Percentiles rank a stretch among this genome's conserved stretches.
These are phyloP conservation scores for Nemania sp. DNA, from an alignment of 2,329 filamentous ascomycete genomes.

Conservation along the genomic window DNA sequence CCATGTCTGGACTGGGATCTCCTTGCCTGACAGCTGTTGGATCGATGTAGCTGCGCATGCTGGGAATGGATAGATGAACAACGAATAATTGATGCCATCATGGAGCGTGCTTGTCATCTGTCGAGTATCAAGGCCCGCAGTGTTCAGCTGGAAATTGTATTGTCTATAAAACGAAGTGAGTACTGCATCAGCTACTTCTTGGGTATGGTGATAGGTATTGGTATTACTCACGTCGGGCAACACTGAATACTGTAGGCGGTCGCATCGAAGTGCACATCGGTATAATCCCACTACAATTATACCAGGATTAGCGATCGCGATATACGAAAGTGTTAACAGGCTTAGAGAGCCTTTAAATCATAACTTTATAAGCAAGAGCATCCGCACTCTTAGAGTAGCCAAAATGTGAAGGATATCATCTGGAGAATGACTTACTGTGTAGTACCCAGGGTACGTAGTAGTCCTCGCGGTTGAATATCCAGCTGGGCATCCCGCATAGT, in stretches of 20 bases:
- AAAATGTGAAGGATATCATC: background rate
- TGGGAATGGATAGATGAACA: slow-evolving; percentile 35
- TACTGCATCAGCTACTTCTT: background rate
- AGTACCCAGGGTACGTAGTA: slow-evolving; percentile 11
- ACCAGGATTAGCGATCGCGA: too few relatives aligned
- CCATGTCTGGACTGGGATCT: slow-evolving; percentile 34
- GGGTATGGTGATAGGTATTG: background rate
- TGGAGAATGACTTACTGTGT: background rate
- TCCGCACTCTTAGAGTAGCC: background rate
- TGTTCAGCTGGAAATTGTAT: slow-evolving; percentile 21
- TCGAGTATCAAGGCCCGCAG: background rate
- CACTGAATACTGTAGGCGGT: slow-evolving; percentile 29
- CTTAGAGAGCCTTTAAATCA: too few relatives aligned
- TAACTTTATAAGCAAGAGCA: too few relatives aligned
- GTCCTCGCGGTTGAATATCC: slow-evolving; percentile 10
- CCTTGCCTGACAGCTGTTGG: slow-evolving; percentile 36
- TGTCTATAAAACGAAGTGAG: slow-evolving; percentile 16
- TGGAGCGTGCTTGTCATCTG: slow-evolving; percentile 31
- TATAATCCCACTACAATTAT: slow-evolving; percentile 8
- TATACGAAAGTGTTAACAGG: too few relatives aligned
- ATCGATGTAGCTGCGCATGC: slow-evolving; percentile 36
- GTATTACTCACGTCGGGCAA: slow-evolving; percentile 38
- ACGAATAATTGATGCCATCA: slow-evolving; percentile 25
- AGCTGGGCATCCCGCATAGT: slow-evolving; percentile 34
- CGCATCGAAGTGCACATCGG: slow-evolving; percentile 34